Evolutionary conservation across 768 basidiomycete genomes (phyloP), one percentile per base, ranked within the genome.

Genomic region (Tulasnella sp.): DNA sequence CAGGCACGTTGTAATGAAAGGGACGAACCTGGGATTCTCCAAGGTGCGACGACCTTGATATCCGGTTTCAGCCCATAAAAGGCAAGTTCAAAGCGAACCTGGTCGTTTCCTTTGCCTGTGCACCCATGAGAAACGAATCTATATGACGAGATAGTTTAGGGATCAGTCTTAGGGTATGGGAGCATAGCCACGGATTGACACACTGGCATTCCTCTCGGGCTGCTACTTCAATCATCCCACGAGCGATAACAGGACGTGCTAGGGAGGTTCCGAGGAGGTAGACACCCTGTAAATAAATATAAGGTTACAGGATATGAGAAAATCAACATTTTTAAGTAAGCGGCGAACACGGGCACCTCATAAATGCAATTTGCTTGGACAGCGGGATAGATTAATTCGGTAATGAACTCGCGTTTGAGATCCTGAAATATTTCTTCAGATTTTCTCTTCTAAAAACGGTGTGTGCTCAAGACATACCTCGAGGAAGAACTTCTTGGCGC

Each of bases 81-180:
- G 0, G 95, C 91, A 50, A 98, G 81, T 64, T 99, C 95, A 66
- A 98, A 99, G 55, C 95, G 88, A 60, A 99, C 95, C 69, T 99
- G 95, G 67, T 99, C 95, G 66, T 99, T 99, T 47, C 95, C 95
- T 72, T 99, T 99, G 47, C 95, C 95, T 45, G 95, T 99, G 75
- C 95, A 99, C 22, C 95, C 95, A 68, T 98, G 95, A 22, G 93
- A 79, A 56, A 98, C 93, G 63, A 76, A 99, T 66, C 91, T 93
- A 42, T n/a, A 9, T 9, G 20, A n/a, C n/a, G 49, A 49, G 41
- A 48, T 20, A 53, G 24, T 16, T 10, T n/a, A 33, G 27, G 20
- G 31, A 15, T 16, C 20, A 56, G 52, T 16, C 44, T 35, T n/a
- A 29, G 43, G 22, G 5, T 22, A 29, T 25, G 28, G n/a, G 43